phyloP scores from a whole-genome alignment of 2,329 filamentous ascomycete species.

The Helicocarpus griseus region DNA sequence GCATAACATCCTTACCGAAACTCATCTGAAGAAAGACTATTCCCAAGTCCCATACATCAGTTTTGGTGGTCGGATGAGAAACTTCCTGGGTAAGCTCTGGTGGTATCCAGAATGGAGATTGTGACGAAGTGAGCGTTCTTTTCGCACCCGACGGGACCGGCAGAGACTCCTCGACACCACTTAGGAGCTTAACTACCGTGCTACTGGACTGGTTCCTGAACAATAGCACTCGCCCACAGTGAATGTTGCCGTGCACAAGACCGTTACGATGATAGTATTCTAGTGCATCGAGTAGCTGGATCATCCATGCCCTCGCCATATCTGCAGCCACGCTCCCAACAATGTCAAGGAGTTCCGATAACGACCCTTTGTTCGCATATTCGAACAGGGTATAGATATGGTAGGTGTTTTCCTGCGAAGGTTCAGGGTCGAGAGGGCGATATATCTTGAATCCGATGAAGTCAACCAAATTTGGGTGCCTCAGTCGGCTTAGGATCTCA shows the following conservation, averaged over 20 bases:
- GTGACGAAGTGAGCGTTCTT: constrained; percentile 45
- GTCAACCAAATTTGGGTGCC: constrained; percentile 67
- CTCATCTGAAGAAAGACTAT: constrained; percentile 90
- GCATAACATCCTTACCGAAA: constrained; percentile 67
- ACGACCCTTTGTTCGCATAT: constrained; percentile 68
- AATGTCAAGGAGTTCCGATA: constrained; percentile 72
- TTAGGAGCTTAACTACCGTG: constrained; percentile 49
- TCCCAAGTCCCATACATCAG: constrained; percentile 92
- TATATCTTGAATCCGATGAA: constrained; percentile 77
- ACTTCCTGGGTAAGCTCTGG: constrained; percentile 62
- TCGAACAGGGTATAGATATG: constrained; percentile 66
- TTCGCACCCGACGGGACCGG: constrained; percentile 38
- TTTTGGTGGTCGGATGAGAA: constrained; percentile 54
- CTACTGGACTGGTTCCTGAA: constrained; percentile 60
- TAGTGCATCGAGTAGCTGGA: constrained; percentile 79
- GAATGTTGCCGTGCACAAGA: constrained; percentile 73
- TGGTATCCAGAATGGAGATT: constrained; percentile 73
- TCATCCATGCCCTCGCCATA: constrained; percentile 80
- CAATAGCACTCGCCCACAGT: constrained; percentile 68
- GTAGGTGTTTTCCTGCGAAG: constrained; percentile 45
- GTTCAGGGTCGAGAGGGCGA: constrained; percentile 32
- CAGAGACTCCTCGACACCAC: constrained; percentile 41
- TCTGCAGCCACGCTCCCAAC: constrained; percentile 63
- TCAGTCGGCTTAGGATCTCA: constrained; percentile 62
- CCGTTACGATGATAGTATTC: constrained; percentile 80